Evolutionary conservation across 2,329 filamentous ascomycete species (phyloP).

Genomic region (Alternaria ventricosa): DNA sequence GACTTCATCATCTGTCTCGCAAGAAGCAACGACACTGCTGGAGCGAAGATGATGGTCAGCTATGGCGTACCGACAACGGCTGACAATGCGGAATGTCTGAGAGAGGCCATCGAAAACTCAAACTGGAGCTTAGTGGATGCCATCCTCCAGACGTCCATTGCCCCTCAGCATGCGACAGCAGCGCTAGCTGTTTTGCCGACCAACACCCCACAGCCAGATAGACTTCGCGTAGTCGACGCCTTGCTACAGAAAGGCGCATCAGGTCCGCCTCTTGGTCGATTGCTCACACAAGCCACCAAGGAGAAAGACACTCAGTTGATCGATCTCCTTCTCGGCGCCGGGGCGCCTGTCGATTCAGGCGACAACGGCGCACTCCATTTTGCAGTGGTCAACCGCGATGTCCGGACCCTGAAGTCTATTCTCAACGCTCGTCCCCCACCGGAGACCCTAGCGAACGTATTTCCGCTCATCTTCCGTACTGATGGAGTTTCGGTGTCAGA

Average conservation of each 20-base stretch:
- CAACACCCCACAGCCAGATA: slow-evolving; percentile 27
- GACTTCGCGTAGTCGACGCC: slow-evolving; percentile 31
- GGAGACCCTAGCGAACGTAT: slow-evolving; percentile 27
- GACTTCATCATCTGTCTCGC: slow-evolving; percentile 39
- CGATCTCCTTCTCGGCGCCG: slow-evolving; percentile 37
- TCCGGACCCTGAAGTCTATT: slow-evolving; percentile 26
- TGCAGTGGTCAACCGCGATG: slow-evolving; percentile 34
- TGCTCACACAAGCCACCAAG: slow-evolving; percentile 38
- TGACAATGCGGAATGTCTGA: slow-evolving; percentile 41
- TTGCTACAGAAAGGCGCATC: slow-evolving; percentile 38
- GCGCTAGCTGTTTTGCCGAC: slow-evolving; percentile 32
- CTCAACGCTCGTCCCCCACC: slow-evolving; percentile 30
- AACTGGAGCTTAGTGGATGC: slow-evolving; percentile 39
- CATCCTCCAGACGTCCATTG: slow-evolving; percentile 33
- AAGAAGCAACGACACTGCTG: slow-evolving; percentile 34
- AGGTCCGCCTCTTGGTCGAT: slow-evolving; percentile 33
- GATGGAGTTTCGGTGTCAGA: slow-evolving; percentile 28
- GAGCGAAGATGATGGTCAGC: slow-evolving; percentile 41
- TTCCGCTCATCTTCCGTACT: slow-evolving; percentile 26
- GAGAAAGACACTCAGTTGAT: slow-evolving; percentile 37
- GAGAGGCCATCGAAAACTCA: slow-evolving; percentile 30
- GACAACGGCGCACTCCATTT: slow-evolving; percentile 27
- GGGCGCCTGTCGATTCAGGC: slow-evolving; percentile 29
- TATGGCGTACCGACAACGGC: slow-evolving; percentile 37
- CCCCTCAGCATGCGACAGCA: slow-evolving; percentile 35